Base-by-base conservation (phyloP, 192 early-diverging fungal species). In the Coemansia sp. region DNA sequence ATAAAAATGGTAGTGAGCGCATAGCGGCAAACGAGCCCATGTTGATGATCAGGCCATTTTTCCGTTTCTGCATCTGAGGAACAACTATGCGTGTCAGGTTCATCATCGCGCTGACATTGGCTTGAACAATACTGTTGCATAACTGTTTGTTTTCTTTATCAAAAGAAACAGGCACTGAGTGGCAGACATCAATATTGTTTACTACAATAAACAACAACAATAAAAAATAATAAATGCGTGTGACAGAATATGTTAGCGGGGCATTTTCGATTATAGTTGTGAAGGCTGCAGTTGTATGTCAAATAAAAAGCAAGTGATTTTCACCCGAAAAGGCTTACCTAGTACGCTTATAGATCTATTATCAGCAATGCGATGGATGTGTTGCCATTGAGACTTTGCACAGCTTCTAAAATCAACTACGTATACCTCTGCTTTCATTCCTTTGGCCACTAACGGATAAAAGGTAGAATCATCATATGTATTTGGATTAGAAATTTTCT, bases 121-220 rank as follows among this genome's bases (percentile, higher is more conserved):
- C 88, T 70, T 92, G 78, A 23, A 94, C 83, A 69, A 97, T 95
- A 54, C 84, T 69, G 31, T 90, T 68, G 62, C 91, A 83, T 9
- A 86, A 52, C 25, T 83, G 64, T 19, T 83, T 71, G 28, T 73
- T 65, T 69, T 94, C 92, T 34, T 94, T 86, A 65, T 84, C 82
- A 80, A 95, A 97, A 26, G 88, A 85, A 22, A 87, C 89, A 48
- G 95, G 95, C 71, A 93, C 87, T 21, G 89, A 88, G 67, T 97
- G 93, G 71, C 88, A 91, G 30, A 89, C 85, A 50, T 85, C 95
- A 27, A 94, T 94, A 69, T 97, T 97, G 80, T 97, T 97, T 22
- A 97, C 88, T 78, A 89, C 32, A 10, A 10, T 4, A 5, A n/a
- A n/a, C n/a, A n/a, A n/a, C n/a, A n/a, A n/a, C n/a, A n/a, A n/a